phyloP scores from a whole-genome alignment of 2,329 filamentous ascomycete genomes.

The Apiospora arundinis region DNA sequence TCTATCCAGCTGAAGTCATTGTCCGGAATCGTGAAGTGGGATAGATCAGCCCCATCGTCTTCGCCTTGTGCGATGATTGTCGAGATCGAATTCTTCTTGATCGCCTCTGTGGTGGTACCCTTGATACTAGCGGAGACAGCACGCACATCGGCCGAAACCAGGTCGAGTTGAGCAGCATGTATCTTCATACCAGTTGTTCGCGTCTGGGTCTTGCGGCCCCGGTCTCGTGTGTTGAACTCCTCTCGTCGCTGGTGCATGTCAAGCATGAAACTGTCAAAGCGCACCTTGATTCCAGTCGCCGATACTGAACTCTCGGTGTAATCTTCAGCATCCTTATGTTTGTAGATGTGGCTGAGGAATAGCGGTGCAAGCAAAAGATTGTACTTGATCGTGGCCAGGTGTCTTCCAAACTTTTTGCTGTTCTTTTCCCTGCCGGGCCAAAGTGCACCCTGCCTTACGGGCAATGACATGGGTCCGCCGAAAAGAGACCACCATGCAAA shows the following conservation, averaged over 20 bases:
- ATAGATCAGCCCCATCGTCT: constrained; percentile 71
- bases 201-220: constrained; percentile 76
- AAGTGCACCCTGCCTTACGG: constrained; percentile 87
- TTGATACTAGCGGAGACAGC: constrained; percentile 91
- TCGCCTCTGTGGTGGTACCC: constrained; percentile 77
- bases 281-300: constrained; percentile 94
- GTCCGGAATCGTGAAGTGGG: constrained; percentile 93
- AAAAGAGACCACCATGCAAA: constrained; percentile 98
- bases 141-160: constrained; percentile 88
- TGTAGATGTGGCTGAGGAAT: constrained; percentile 97
- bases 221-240: constrained; percentile 83
- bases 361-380: constrained; percentile 89
- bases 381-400: constrained; percentile 98
- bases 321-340: constrained; percentile 94
- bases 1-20: constrained; percentile 97
- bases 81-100: constrained; percentile 65
- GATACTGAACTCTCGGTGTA: constrained; percentile 78
- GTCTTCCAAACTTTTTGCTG: constrained; percentile 97
- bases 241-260: constrained; percentile 94
- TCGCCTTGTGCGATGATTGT: constrained; percentile 60
- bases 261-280: constrained; percentile 95
- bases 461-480: constrained; percentile 91
- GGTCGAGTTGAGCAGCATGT: constrained; percentile 90
- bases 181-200: constrained; percentile 94
- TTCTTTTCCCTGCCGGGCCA: constrained; percentile 95